These are phyloP conservation scores for Mycena galopus DNA, from an alignment of 768 basidiomycete species.

Conservation along the genomic window DNA sequence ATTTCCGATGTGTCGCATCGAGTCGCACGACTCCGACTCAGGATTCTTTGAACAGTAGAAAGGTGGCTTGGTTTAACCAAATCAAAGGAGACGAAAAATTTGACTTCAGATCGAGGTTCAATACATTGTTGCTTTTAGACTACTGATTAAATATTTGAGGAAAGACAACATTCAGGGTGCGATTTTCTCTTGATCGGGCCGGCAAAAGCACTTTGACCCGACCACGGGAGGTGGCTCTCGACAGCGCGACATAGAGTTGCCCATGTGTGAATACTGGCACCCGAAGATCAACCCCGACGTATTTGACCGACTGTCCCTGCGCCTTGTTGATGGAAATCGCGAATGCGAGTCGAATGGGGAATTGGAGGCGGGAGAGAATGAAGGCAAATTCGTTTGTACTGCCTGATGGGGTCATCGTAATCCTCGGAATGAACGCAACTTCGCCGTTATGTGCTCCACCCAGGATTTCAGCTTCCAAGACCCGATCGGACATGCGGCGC, in stretches of 20 bases:
- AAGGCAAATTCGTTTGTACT: neutral
- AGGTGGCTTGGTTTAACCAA: no score
- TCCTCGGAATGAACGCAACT: neutral
- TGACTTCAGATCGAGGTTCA: no score
- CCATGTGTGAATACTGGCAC: conserved; percentile 1
- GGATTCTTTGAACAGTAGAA: no score
- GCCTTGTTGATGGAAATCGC: conserved; percentile 12
- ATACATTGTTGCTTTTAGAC: no score
- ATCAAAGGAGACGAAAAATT: no score
- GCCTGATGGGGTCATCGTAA: neutral
- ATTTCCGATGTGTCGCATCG: no score
- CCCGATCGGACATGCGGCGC: neutral
- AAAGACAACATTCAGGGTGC: no score
- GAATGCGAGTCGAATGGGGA: conserved; percentile 6
- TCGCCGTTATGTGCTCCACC: conserved; percentile 4
- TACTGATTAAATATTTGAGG: no score
- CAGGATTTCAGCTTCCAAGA: neutral
- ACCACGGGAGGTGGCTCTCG: neutral
- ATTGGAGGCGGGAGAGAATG: neutral
- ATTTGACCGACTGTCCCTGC: conserved; percentile 4
- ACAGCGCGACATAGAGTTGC: neutral
- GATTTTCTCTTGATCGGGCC: no score
- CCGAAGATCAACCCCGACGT: conserved; percentile 2
- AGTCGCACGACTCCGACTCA: no score
- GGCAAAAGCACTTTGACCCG: neutral